Evolutionary conservation across 495 filamentous ascomycete species (phyloP).

Genomic region (Cladorrhinum samala): DNA sequence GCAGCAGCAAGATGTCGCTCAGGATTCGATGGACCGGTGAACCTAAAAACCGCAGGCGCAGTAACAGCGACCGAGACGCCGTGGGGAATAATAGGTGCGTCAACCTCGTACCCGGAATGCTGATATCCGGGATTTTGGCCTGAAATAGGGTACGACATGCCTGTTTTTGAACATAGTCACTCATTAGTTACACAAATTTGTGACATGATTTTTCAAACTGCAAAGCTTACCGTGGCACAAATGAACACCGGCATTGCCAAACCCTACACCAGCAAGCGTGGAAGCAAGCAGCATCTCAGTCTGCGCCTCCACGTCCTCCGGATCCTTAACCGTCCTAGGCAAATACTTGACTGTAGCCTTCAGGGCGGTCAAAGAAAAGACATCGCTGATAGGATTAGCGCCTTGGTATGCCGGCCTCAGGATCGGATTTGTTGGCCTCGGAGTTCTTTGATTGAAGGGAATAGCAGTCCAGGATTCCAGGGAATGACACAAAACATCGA

Average conservation of each 20-base stretch:
- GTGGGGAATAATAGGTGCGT: constrained; percentile 80
- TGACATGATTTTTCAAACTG: background rate
- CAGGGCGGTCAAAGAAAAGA: constrained; percentile 84
- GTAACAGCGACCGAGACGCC: constrained; percentile 94
- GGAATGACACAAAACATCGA: constrained; percentile 91
- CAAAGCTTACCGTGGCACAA: constrained; percentile 68
- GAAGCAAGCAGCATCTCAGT: constrained; percentile 91
- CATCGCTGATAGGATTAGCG: constrained; percentile 93
- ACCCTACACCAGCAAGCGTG: constrained; percentile 89
- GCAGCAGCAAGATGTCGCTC: constrained; percentile 86
- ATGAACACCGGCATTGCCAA: constrained; percentile 96
- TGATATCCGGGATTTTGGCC: constrained; percentile 87
- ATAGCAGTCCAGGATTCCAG: constrained; percentile 97
- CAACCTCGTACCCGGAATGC: constrained; percentile 74
- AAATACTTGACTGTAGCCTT: constrained; percentile 81
- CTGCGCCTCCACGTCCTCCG: constrained; percentile 87
- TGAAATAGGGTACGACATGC: constrained; percentile 94
- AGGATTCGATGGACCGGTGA: constrained; percentile 85
- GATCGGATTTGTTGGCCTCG: constrained; percentile 83
- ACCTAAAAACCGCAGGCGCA: constrained; percentile 87
- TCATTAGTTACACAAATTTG: background rate
- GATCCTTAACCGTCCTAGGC: constrained; percentile 75
- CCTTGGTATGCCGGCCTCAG: constrained; percentile 92
- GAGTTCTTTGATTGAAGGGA: constrained; percentile 77
- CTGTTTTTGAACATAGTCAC: constrained; percentile 16